phyloP scores from a whole-genome alignment of 75 land plant genomes.

The Selaginella tamariscina region DNA sequence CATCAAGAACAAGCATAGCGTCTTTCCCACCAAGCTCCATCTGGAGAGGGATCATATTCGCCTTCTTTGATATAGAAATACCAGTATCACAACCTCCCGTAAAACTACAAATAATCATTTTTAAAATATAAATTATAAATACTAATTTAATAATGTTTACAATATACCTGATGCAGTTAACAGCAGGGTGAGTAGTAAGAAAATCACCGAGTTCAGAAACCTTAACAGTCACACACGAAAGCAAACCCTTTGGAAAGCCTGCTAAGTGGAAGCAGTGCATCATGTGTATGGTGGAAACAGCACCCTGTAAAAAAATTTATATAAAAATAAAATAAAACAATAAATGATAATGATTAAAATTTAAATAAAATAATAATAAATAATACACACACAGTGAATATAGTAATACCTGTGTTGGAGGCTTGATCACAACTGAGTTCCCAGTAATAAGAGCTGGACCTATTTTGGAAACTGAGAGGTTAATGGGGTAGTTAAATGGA shows the following conservation, averaged over 20 bases:
- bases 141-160: background rate
- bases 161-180: conserved; percentile 12
- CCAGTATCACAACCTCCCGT: background rate
- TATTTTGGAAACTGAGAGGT: conserved; percentile 3
- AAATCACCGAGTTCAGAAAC: background rate
- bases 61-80: background rate
- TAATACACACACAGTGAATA: background rate
- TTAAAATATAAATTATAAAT: background rate
- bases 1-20: background rate
- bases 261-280: conserved; percentile 14
- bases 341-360: too few relatives aligned
- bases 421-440: conserved; percentile 5
- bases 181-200: conserved; percentile 1
- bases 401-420: conserved; percentile 9
- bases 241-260: conserved; percentile 8
- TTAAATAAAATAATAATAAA: background rate
- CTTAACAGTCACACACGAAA: conserved; percentile 7
- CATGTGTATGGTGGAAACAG: conserved; percentile 2
- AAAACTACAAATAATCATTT: background rate
- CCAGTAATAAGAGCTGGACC: conserved; percentile 5
- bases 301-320: background rate
- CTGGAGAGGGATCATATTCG: conserved; percentile 7
- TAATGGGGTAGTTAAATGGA: conserved; percentile 6
- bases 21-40: conserved; percentile 13
- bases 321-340: background rate